These are phyloP conservation scores for Byssoonygena ceratinophila DNA, from an alignment of 2,329 filamentous ascomycete species.

Conservation along the genomic window DNA sequence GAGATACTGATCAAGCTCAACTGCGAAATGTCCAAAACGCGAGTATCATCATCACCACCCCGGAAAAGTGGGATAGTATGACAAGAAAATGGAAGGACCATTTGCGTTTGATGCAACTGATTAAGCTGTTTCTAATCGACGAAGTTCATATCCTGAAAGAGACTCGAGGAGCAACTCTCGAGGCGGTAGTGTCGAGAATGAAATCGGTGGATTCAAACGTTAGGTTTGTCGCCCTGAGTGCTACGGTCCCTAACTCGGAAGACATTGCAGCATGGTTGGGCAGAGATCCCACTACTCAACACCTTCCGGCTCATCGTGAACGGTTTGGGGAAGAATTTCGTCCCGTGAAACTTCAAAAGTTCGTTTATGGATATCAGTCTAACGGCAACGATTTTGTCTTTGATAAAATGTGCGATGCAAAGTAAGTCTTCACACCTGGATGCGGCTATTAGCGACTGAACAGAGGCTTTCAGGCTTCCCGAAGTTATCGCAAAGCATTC, in stretches of 20 bases:
- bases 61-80: conserved; percentile 86
- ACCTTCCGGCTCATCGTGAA: conserved; percentile 55
- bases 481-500: conserved; percentile 57
- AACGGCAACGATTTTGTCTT: conserved; percentile 64
- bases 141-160: conserved; percentile 83
- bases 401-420: conserved; percentile 56
- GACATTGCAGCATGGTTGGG: conserved; percentile 76
- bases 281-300: conserved; percentile 48
- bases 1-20: conserved; percentile 61
- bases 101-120: conserved; percentile 58
- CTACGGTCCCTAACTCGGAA: conserved; percentile 70
- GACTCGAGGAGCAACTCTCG: conserved; percentile 63
- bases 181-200: conserved; percentile 79
- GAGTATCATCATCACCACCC: conserved; percentile 75
- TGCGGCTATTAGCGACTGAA: neutral
- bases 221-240: conserved; percentile 70
- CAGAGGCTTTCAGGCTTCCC: conserved; percentile 44
- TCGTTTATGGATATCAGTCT: conserved; percentile 61
- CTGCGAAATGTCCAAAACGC: conserved; percentile 60
- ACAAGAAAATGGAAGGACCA: conserved; percentile 82
- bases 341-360: conserved; percentile 64
- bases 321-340: conserved; percentile 70
- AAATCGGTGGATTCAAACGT: conserved; percentile 66
- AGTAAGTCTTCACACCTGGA: conserved; percentile 29
- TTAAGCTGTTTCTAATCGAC: conserved; percentile 74